Conservation (phyloP, 768 basidiomycete species). For the Auriscalpium orientale region DNA sequence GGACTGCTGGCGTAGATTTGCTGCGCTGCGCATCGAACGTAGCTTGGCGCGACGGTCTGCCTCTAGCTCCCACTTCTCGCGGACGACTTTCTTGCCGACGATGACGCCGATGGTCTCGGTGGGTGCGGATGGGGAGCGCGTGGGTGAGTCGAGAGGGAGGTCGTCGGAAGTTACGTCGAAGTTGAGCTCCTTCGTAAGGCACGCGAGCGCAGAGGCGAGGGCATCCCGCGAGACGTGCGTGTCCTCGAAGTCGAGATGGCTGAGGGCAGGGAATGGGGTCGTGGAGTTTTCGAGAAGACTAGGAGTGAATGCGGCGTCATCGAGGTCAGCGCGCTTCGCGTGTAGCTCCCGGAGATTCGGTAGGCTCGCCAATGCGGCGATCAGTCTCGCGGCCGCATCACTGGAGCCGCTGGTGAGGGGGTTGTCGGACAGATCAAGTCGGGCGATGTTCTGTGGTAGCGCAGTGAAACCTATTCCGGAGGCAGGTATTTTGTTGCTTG, state of each 20-base stretch:
- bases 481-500: conserved; percentile 58
- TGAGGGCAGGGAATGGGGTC: conserved; percentile 41
- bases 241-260: conserved; percentile 57
- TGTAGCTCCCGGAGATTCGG: conserved; percentile 10
- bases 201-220: conserved; percentile 37
- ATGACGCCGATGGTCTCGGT: conserved; percentile 28
- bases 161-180: conserved; percentile 48
- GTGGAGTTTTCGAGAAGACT: conserved; percentile 16
- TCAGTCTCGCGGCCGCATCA: conserved; percentile 1
- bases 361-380: conserved; percentile 6
- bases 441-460: conserved; percentile 48
- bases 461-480: conserved; percentile 39
- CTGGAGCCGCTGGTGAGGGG: conserved; percentile 41
- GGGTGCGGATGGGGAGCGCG: neutral
- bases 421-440: conserved; percentile 59
- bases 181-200: conserved; percentile 41
- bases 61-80: conserved; percentile 78
- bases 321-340: conserved; percentile 37
- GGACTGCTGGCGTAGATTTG: conserved; percentile 15
- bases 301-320: conserved; percentile 50
- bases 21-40: conserved; percentile 11
- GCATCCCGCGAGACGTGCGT: conserved; percentile 48
- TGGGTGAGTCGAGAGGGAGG: conserved; percentile 21
- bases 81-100: conserved; percentile 62
- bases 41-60: conserved; percentile 42